These are phyloP conservation scores for Candida michaelii DNA, from an alignment of 805 yeast genomes.

Conservation along the genomic window DNA sequence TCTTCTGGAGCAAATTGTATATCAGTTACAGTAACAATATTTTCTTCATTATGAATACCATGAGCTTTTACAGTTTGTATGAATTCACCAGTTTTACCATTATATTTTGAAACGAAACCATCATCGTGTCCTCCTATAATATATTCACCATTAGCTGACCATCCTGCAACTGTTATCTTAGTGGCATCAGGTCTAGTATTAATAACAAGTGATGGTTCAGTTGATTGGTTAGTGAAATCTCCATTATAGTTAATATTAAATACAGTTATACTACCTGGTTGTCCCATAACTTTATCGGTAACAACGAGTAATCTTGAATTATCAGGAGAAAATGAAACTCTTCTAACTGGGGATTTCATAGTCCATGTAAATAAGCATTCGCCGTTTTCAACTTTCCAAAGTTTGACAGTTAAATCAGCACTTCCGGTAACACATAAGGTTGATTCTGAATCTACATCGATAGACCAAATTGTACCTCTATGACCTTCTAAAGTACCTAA, in stretches of 20 bases:
- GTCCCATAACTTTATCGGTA: conserved; percentile 91
- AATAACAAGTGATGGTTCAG: conserved; percentile 60
- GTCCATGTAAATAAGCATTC: conserved; percentile 70
- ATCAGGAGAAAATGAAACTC: conserved; percentile 82
- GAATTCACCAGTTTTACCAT: conserved; percentile 72
- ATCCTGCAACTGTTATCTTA: conserved; percentile 80
- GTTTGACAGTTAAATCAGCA: conserved; percentile 81
- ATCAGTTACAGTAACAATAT: conserved; percentile 62
- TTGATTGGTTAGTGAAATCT: conserved; percentile 32
- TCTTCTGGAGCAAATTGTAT: conserved; percentile 82
- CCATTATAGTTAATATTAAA: conserved; percentile 51
- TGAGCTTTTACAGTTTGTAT: conserved; percentile 63
- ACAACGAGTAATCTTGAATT: conserved; percentile 69
- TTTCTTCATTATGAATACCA: conserved; percentile 57
- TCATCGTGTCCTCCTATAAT: conserved; percentile 87
- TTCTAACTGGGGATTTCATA: conserved; percentile 82
- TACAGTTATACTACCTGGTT: conserved; percentile 70
- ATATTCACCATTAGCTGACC: conserved; percentile 73
- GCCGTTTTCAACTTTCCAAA: conserved; percentile 85
- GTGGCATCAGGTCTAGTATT: conserved; percentile 56
- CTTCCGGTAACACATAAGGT: conserved; percentile 79
- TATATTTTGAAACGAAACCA: conserved; percentile 80
- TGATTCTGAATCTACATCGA: conserved; percentile 78
- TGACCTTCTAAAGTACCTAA: conserved; percentile 86
- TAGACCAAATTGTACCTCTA: conserved; percentile 92